A percentile compares a stretch with the other conserved stretches of the same genome.
phyloP scores from a whole-genome alignment of 768 basidiomycete genomes.

The Russula olivacea region DNA sequence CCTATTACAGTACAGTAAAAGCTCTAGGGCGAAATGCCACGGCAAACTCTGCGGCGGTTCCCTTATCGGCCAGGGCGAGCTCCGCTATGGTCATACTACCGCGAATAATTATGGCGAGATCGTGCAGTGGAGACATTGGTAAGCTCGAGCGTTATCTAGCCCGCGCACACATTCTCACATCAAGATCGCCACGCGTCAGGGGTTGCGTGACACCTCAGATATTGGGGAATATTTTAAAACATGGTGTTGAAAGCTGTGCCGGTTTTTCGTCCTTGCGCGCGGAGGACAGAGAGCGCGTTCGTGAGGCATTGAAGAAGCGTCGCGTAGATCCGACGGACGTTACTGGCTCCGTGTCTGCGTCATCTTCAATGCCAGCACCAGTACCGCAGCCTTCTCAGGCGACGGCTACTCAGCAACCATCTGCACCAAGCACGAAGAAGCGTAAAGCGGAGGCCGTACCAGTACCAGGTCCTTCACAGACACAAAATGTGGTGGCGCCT shows the following conservation, averaged over 20 bases:
- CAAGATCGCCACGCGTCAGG: conserved; percentile 16
- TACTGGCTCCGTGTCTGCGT: conserved; percentile 37
- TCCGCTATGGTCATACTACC: conserved; percentile 58
- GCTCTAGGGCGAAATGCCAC: conserved; percentile 61
- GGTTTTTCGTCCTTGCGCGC: conserved; percentile 29
- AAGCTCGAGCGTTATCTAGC: conserved; percentile 23
- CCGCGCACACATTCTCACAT: not conserved
- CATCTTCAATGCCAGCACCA: conserved; percentile 4
- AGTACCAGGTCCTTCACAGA: conserved; percentile 10
- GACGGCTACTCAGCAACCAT: conserved; percentile 3
- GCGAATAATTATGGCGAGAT: conserved; percentile 49
- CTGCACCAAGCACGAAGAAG: conserved; percentile 38
- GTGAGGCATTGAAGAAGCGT: conserved; percentile 48
- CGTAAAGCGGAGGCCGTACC: conserved; percentile 36
- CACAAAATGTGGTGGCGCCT: not conserved
- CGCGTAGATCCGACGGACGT: conserved; percentile 54
- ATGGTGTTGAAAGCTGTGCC: conserved; percentile 9
- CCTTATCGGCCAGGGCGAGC: conserved; percentile 45
- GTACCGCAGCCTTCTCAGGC: conserved; percentile 9
- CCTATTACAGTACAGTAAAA: conserved; percentile 59
- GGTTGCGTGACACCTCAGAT: conserved; percentile 21
- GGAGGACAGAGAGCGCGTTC: conserved; percentile 60
- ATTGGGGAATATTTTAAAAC: conserved; percentile 6
- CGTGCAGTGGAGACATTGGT: conserved; percentile 78
- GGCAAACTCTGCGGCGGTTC: conserved; percentile 55